Percentiles rank a stretch among this genome's conserved stretches.
phyloP scores from a whole-genome alignment of 345 rosid species.

The Zanthoxylum bungeanum region DNA sequence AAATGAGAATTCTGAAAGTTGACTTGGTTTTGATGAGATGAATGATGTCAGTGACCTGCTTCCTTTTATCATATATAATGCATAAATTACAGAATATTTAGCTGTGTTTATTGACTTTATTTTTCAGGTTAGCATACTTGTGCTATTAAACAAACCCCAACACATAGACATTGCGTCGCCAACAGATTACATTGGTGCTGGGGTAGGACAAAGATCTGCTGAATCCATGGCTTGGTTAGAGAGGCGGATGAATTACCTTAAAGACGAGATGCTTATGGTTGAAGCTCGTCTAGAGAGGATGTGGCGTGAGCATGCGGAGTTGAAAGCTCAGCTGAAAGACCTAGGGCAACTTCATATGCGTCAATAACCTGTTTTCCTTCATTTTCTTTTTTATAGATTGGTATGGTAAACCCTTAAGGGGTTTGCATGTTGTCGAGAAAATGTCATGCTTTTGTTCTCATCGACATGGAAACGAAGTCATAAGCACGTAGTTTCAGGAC shows the following conservation, averaged over 20 bases:
- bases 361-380: neutral
- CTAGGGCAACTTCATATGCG: constrained; percentile 30
- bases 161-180: constrained; percentile 37
- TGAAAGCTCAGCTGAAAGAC: constrained; percentile 56
- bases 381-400: neutral
- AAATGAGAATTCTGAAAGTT: too few species aligned
- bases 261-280: constrained; percentile 71
- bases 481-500: too few species aligned
- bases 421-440: too few species aligned
- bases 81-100: neutral
- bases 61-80: neutral
- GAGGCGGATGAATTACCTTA: constrained; percentile 65
- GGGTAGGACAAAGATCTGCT: constrained; percentile 33
- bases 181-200: constrained; percentile 29
- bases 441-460: too few species aligned
- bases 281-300: constrained; percentile 76
- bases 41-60: neutral
- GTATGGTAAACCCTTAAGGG: too few species aligned
- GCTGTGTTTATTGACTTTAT: neutral
- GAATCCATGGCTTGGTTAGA: constrained; percentile 67
- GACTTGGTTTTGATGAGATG: neutral
- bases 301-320: constrained; percentile 48
- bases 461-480: too few species aligned
- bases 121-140: constrained; percentile 68
- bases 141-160: constrained; percentile 65